A percentile compares a stretch with the other conserved stretches of the same genome.
Evolutionary conservation across 192 early-diverging fungal species (phyloP).

Genomic region (Coemansia sp.): DNA sequence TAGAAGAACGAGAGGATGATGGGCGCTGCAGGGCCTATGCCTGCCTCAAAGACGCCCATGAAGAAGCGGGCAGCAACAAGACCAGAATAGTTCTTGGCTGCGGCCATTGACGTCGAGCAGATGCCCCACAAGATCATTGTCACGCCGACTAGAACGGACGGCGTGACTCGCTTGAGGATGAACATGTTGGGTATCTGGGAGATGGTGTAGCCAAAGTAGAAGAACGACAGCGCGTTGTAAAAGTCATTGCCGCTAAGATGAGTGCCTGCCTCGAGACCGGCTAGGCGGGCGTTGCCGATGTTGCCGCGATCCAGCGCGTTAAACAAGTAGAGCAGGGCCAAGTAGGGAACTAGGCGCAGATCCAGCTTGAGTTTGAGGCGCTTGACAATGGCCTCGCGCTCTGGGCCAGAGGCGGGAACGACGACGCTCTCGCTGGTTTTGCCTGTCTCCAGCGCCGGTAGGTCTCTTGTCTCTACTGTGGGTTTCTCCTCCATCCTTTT

Average conservation of each 20-base stretch:
- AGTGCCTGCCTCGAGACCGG: constrained; percentile 45
- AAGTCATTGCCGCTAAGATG: constrained; percentile 53
- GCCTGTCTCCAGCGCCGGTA: neutral
- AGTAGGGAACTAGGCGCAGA: constrained; percentile 59
- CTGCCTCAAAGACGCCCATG: constrained; percentile 63
- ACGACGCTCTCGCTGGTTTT: neutral
- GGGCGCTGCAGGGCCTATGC: constrained; percentile 69
- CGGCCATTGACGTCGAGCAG: constrained; percentile 62
- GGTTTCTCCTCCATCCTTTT: constrained; percentile 12
- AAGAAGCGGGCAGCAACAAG: constrained; percentile 47
- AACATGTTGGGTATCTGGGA: constrained; percentile 82
- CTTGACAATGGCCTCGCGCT: constrained; percentile 42
- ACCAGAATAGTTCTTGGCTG: constrained; percentile 34
- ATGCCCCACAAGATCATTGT: constrained; percentile 73
- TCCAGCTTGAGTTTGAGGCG: constrained; percentile 59
- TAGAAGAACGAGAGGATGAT: constrained; percentile 75
- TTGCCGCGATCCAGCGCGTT: constrained; percentile 70
- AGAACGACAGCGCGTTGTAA: constrained; percentile 52
- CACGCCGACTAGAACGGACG: constrained; percentile 59
- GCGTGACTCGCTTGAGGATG: constrained; percentile 62
- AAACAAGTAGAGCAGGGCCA: constrained; percentile 66
- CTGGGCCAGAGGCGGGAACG: constrained; percentile 37
- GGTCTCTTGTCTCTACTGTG: neutral
- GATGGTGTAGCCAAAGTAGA: constrained; percentile 62
- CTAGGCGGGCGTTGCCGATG: constrained; percentile 67